These are phyloP conservation scores for Prunella vulgaris DNA, from an alignment of 257 asterid species.

Conservation along the genomic window DNA sequence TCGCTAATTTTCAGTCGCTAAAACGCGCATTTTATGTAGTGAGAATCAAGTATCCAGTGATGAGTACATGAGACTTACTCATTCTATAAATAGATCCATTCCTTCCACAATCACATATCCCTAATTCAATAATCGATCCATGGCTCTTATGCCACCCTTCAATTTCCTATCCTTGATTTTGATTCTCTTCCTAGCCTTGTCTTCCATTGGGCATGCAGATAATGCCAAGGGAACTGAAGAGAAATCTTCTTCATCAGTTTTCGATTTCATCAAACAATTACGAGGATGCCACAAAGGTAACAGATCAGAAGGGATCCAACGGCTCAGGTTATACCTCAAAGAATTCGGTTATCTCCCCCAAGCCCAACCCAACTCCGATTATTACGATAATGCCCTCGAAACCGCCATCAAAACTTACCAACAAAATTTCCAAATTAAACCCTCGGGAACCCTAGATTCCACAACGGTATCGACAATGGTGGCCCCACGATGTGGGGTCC, in stretches of 20 bases:
- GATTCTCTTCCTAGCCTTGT: constrained; percentile 4
- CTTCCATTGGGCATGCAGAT: too few relatives aligned
- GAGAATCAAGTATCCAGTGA: too few relatives aligned
- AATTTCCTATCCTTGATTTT: background rate
- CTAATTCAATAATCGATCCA: background rate
- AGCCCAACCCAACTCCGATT: constrained; percentile 5
- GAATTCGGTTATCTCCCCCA: constrained; percentile 30
- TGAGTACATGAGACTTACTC: too few relatives aligned
- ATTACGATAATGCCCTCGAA: constrained; percentile 28
- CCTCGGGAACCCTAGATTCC: constrained; percentile 27
- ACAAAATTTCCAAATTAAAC: constrained; percentile 15
- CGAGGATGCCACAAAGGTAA: constrained; percentile 30
- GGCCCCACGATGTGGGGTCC: constrained; percentile 33
- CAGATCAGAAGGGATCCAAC: constrained; percentile 11
- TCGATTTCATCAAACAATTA: constrained; percentile 31
- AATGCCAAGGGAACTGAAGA: too few relatives aligned
- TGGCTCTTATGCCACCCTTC: too few relatives aligned
- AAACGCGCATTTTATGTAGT: too few relatives aligned
- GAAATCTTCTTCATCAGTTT: too few relatives aligned
- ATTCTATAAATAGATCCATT: constrained; percentile 1
- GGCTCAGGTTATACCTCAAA: constrained; percentile 27
- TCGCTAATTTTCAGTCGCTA: too few relatives aligned
- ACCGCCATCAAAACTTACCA: constrained; percentile 32
- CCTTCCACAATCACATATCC: background rate
- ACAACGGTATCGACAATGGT: constrained; percentile 27